phyloP scores from a whole-genome alignment of 176 grass and related monocot genomes.

The Bonia amplexicaulis region DNA sequence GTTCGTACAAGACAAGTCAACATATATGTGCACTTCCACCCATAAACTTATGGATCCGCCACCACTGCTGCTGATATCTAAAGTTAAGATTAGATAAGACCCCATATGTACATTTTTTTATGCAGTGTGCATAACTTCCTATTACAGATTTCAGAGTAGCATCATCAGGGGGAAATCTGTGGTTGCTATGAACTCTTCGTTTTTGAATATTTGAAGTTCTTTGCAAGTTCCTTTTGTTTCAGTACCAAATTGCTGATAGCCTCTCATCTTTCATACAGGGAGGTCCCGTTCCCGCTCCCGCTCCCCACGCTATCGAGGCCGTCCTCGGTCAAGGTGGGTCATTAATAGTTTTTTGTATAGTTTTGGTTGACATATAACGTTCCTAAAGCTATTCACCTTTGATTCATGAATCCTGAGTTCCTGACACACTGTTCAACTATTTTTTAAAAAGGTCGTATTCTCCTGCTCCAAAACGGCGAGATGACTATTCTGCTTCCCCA shows the following conservation, averaged over 20 bases:
- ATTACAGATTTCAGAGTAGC: background rate
- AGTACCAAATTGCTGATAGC: constrained; percentile 1
- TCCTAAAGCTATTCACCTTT: background rate
- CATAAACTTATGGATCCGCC: background rate
- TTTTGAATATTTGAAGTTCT: background rate
- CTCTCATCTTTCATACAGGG: constrained; percentile 35
- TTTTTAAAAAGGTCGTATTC: constrained; percentile 60
- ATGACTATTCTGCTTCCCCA: constrained; percentile 65
- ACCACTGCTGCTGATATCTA: background rate
- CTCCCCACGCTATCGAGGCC: constrained; percentile 61
- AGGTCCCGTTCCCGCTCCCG: constrained; percentile 69
- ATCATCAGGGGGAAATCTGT: background rate
- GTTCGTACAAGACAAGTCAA: background rate
- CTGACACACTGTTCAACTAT: background rate
- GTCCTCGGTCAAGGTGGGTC: constrained; percentile 67
- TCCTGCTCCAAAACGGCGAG: constrained; percentile 57
- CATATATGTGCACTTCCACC: background rate
- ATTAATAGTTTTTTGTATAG: background rate
- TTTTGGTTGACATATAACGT: background rate
- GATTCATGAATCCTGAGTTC: background rate
- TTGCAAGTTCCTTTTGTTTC: background rate
- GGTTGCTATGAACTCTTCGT: background rate
- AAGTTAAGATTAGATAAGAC: background rate
- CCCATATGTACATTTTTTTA: background rate
- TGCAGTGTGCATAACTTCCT: background rate